A percentile compares a stretch with the other conserved stretches of the same genome.
phyloP scores from a whole-genome alignment of 495 filamentous ascomycete species.

The Talaromyces stipitatus region DNA sequence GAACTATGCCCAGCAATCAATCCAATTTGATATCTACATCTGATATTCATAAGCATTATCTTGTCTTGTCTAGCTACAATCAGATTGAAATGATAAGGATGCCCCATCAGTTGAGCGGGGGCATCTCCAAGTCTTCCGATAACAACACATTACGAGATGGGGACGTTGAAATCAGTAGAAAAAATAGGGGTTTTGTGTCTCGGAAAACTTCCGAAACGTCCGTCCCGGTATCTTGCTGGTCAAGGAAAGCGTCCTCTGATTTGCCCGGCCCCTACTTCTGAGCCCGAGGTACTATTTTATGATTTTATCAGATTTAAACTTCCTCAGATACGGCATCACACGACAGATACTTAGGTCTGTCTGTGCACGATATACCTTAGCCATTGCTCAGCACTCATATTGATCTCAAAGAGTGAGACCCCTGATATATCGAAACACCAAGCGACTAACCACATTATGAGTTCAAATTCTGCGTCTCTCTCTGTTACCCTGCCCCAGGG shows the following conservation, averaged over 20 bases:
- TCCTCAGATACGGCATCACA: background rate
- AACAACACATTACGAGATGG: background rate
- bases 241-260: background rate
- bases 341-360: background rate
- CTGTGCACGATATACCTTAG: background rate
- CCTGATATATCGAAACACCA: background rate
- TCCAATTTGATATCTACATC: background rate
- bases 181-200: background rate
- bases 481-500: conserved; percentile 44
- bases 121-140: background rate
- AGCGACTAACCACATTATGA: background rate
- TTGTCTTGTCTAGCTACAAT: background rate
- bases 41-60: background rate
- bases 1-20: background rate
- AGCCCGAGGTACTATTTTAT: background rate
- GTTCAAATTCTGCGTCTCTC: conserved; percentile 12
- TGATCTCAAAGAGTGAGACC: background rate
- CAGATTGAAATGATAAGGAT: background rate
- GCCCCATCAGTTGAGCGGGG: background rate
- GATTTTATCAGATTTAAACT: background rate
- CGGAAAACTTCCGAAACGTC: conserved; percentile 2
- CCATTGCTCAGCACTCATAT: background rate
- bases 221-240: background rate
- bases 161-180: background rate
- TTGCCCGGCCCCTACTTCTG: background rate